Conservation (phyloP, 495 filamentous ascomycete species). For the Xylaria curta region DNA sequence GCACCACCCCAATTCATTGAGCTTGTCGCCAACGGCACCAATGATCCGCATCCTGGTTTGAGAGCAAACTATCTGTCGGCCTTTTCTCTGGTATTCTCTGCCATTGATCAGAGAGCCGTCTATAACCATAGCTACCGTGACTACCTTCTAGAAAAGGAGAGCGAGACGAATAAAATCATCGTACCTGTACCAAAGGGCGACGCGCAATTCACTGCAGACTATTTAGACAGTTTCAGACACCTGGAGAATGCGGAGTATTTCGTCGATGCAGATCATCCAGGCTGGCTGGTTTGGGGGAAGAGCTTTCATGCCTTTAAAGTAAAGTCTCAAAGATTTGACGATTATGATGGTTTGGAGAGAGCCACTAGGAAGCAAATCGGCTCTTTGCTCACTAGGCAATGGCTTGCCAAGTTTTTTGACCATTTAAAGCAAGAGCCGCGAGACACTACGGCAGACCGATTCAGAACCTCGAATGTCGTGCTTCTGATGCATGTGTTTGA, state of each 20-base stretch:
- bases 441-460: constrained; percentile 81
- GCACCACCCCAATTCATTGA: constrained; percentile 82
- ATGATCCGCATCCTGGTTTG: constrained; percentile 88
- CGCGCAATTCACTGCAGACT: constrained; percentile 76
- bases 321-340: constrained; percentile 69
- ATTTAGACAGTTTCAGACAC: constrained; percentile 77
- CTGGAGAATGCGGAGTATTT: constrained; percentile 81
- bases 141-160: constrained; percentile 78
- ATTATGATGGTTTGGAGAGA: constrained; percentile 84
- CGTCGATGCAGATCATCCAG: constrained; percentile 89
- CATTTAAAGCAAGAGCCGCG: constrained; percentile 97
- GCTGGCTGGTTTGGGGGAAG: constrained; percentile 97
- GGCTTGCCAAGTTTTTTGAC: constrained; percentile 87
- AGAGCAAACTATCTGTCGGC: constrained; percentile 80
- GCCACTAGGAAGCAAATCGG: constrained; percentile 82
- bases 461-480: constrained; percentile 83
- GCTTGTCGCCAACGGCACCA: constrained; percentile 81
- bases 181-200: constrained; percentile 75
- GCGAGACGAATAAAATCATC: constrained; percentile 74
- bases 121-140: constrained; percentile 84
- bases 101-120: constrained; percentile 85
- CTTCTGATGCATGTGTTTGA: constrained; percentile 89
- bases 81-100: constrained; percentile 78
- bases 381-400: constrained; percentile 75
- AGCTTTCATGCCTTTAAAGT: constrained; percentile 78